Base-by-base conservation (phyloP, 106 monocot species). In the Cymbidium sinense region DNA sequence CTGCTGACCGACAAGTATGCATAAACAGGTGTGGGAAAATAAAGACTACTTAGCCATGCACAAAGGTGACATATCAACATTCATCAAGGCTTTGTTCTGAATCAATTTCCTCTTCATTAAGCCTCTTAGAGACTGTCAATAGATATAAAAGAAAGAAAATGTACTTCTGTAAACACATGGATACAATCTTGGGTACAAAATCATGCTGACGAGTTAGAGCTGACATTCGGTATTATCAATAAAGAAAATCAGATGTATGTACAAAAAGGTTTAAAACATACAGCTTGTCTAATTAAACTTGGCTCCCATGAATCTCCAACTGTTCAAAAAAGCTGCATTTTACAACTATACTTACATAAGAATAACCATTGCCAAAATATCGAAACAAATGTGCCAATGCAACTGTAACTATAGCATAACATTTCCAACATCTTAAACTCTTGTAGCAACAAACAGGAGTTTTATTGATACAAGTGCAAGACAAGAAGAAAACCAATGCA, bases 341-440 rank as follows among this genome's bases (percentile, higher is more conserved):
- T 58, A 58, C 11, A 3, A 58, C 21, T 58, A 58, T 23, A 58
- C 23, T 21, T 58, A 3, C 2, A 58, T 20, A 58, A 3, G n/a
- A 23, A n/a, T 58, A 58, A 58, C 55, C 55, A n/a, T 58, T n/a
- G 58, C 8, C 58, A 58, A 58, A 58, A 58, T 58, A 33, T 67
- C 33, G 21, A 67, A 33, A 28, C 12, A 33, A 67, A 67, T 33
- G 33, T 31, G 10, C 33, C 30, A 30, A 17, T 33, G 67, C 67
- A 67, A 23, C 58, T n/a, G 23, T 58, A 6, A 58, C 11, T 23
- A 23, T 58, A 33, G 28, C 67, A 31, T 67, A 67, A 15, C 30
- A 2, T 10, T 33, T 67, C 7, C 67, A 33, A 67, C 67, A 33
- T 17, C 31, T 31, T 33, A 67, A 31, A 31, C 9, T 9, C 15